Conservation (phyloP, 1,284 basidiomycete genomes). For the Cryptococcus jaspeensis region DNA sequence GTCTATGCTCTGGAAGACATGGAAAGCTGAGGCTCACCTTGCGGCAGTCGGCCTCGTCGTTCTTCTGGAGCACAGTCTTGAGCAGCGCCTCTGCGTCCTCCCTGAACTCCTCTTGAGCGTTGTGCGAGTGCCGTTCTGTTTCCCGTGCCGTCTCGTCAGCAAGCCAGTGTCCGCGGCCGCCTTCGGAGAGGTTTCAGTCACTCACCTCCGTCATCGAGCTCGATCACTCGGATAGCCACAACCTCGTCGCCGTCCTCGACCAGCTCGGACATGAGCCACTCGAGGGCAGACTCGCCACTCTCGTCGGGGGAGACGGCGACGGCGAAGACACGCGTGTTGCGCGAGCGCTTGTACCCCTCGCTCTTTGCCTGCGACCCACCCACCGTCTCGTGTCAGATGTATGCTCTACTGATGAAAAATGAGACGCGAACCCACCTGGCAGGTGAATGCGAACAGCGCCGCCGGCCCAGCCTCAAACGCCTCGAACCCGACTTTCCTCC, state of each 20-base stretch:
- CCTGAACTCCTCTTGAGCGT: slow-evolving; percentile 70
- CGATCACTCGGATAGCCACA: slow-evolving; percentile 85
- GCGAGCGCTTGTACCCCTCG: slow-evolving; percentile 73
- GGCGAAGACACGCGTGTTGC: slow-evolving; percentile 83
- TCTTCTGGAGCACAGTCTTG: slow-evolving; percentile 75
- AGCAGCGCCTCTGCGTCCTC: slow-evolving; percentile 86
- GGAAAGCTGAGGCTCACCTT: slow-evolving; percentile 56
- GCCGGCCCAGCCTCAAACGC: slow-evolving; percentile 67
- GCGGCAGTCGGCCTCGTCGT: slow-evolving; percentile 72
- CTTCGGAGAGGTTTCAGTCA: slow-evolving; percentile 3
- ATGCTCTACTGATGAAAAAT: neutral
- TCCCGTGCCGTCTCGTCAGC: slow-evolving; percentile 10
- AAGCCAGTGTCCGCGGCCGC: neutral
- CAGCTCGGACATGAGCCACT: slow-evolving; percentile 82
- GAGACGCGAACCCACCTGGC: slow-evolving; percentile 45
- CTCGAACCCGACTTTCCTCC: slow-evolving; percentile 83
- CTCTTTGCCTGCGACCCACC: slow-evolving; percentile 64
- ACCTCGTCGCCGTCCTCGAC: slow-evolving; percentile 93
- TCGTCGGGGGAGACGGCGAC: slow-evolving; percentile 88
- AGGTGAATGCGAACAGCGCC: slow-evolving; percentile 53
- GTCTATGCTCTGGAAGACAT: neutral
- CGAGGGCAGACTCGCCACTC: slow-evolving; percentile 76
- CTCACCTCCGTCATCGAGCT: slow-evolving; percentile 72
- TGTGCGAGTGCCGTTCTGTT: slow-evolving; percentile 62
- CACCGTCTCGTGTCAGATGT: neutral